These are phyloP conservation scores for Termitomyces sp. DNA, from an alignment of 768 basidiomycete species.

Conservation along the genomic window DNA sequence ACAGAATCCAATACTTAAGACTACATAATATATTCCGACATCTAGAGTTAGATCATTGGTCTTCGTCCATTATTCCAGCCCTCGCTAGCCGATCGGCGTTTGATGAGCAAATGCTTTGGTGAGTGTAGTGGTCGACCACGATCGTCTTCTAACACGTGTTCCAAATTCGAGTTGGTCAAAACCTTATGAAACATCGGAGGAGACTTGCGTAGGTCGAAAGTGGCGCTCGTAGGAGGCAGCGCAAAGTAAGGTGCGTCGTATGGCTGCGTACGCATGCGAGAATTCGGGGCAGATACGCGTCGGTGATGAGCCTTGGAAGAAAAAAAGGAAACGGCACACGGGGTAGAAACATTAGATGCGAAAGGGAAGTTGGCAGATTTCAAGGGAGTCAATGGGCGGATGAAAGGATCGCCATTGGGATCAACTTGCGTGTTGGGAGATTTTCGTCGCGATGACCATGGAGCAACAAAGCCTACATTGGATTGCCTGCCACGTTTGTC, in stretches of 20 bases:
- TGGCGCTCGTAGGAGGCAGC: slow-evolving; percentile 26
- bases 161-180: slow-evolving; percentile 4
- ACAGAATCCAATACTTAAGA: neutral
- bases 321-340: slow-evolving; percentile 17
- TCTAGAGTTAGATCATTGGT: neutral
- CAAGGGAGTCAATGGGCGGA: slow-evolving; percentile 17
- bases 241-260: slow-evolving; percentile 44
- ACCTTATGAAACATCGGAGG: slow-evolving; percentile 23
- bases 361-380: slow-evolving; percentile 1
- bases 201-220: slow-evolving; percentile 18
- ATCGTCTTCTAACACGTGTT: slow-evolving; percentile 1
- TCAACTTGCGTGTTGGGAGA: slow-evolving; percentile 1
- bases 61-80: slow-evolving; percentile 17
- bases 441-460: slow-evolving; percentile 10
- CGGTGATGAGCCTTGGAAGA: slow-evolving; percentile 24
- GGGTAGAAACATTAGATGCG: slow-evolving; percentile 12
- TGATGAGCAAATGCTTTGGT: slow-evolving; percentile 12
- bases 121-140: slow-evolving; percentile 4
- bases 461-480: slow-evolving; percentile 3
- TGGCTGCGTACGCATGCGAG: slow-evolving; percentile 30
- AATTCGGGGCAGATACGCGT: slow-evolving; percentile 25
- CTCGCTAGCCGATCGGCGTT: slow-evolving; percentile 29
- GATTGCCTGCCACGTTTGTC: slow-evolving; percentile 1
- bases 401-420: slow-evolving; percentile 1
- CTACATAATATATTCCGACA: neutral